phyloP scores from a whole-genome alignment of 306 rosid species.

The Albizia julibrissin region DNA sequence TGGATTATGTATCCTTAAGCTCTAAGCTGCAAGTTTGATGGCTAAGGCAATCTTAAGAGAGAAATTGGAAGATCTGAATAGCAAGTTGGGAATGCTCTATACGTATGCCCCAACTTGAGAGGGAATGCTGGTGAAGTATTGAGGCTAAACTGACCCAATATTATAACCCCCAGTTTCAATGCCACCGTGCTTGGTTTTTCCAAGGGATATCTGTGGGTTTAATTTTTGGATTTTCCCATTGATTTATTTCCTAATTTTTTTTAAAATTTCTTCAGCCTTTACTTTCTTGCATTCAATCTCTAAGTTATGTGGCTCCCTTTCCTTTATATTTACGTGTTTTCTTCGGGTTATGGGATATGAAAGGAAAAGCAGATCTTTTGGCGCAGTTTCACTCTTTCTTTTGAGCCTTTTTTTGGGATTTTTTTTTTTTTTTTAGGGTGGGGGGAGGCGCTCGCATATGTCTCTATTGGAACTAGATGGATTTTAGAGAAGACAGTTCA shows the following conservation, averaged over 20 bases:
- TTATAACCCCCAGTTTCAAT: not conserved
- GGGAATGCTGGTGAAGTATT: not conserved
- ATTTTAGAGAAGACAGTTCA: no score
- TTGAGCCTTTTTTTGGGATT: no score
- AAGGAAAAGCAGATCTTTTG: no score
- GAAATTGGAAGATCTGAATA: not conserved
- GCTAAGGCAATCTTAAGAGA: not conserved
- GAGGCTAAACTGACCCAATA: not conserved
- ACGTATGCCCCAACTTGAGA: not conserved
- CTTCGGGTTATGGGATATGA: no score
- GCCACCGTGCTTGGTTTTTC: not conserved
- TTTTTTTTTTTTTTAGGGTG: no score
- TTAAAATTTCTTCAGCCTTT: not conserved
- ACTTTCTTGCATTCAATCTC: not conserved
- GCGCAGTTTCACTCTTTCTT: no score
- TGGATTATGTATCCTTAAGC: not conserved
- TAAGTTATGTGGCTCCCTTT: no score
- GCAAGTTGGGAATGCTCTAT: not conserved
- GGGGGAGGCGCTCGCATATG: no score
- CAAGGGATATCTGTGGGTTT: not conserved
- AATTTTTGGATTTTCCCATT: not conserved
- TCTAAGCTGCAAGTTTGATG: not conserved
- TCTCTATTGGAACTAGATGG: no score
- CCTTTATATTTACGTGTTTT: no score
- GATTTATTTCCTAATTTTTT: not conserved